Evolutionary conservation across 2,329 filamentous ascomycete species (phyloP), one percentile per base, ranked within the genome.

Genomic region (Claviceps sp.): DNA sequence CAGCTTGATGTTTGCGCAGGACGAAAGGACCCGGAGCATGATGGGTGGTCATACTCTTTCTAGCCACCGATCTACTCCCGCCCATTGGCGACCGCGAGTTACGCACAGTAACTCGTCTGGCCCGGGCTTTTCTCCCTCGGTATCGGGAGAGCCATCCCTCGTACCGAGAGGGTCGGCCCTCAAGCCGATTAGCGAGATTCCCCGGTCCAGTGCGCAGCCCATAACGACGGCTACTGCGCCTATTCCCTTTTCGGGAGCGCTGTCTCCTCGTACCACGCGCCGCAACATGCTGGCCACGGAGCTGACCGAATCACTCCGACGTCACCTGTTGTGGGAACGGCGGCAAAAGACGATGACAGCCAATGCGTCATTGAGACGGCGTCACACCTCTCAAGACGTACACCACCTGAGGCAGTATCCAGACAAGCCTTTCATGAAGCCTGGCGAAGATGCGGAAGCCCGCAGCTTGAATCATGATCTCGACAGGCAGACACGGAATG

Each of bases 261-360:
- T 95, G 57, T 97, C 93, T 5, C 93, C 93, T 4, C 82, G 89
- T 53, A 96, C 91, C 0, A 96, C 90, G 0, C 81, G 93, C 49
- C 81, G 90, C 54, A 94, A 96, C 68, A 98, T 98, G 93, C 78
- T 98, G 52, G 85, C 88, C 8, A 94, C 88, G 0, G 93, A 98
- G 71, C 74, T 98, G 51, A 96, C 91, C 2, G 89, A 95, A 65
- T 95, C 88, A 22, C 81, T 98, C 3, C 82, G 93, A 22, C 86
- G 89, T 59, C 87, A 96, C 61, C 82, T 98, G 16, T 78, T 97
- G 16, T 95, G 88, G 86, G 93, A 98, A 67, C 85, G 93, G 50
- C 88, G 95, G 63, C 91, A 97, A 64, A 95, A 93, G 77, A 88
- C 88, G 53, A 85, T 86, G 37, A 91, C 88, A 7, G 87, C 84